Conservation (phyloP, 225 moss, liverwort and hornwort genomes). For the Anthoceros angustus region DNA sequence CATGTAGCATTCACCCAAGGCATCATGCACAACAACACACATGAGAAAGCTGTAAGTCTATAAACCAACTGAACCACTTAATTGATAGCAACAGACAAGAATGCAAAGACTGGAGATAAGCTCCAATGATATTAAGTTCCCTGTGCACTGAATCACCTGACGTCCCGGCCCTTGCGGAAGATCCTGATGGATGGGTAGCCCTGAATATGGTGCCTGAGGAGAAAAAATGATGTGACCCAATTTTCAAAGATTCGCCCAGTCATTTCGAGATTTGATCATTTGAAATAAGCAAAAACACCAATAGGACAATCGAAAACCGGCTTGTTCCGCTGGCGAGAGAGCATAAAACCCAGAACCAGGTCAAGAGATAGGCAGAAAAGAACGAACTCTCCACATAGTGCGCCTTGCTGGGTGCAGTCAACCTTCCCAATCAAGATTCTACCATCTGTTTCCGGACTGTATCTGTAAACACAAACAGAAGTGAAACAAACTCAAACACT, state of each 20-base stretch:
- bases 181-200: slow-evolving; percentile 74
- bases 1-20: too few species aligned
- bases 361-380: neutral
- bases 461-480: slow-evolving; percentile 26
- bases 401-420: slow-evolving; percentile 42
- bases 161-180: slow-evolving; percentile 61
- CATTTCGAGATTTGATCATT: too few species aligned
- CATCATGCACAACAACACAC: too few species aligned
- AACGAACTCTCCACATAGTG: slow-evolving; percentile 54
- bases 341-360: neutral
- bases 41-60: too few species aligned
- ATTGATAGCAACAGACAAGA: too few species aligned
- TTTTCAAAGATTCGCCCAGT: neutral
- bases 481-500: neutral
- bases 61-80: too few species aligned
- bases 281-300: neutral
- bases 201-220: slow-evolving; percentile 60
- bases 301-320: neutral
- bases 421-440: slow-evolving; percentile 58
- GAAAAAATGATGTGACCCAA: neutral
- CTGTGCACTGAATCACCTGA: slow-evolving; percentile 20
- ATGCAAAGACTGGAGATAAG: too few species aligned
- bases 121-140: neutral
- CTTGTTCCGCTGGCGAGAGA: neutral
- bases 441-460: slow-evolving; percentile 60